Base-by-base conservation (phyloP, 148 eudicot genomes). In the Rhododendron williamsianum region DNA sequence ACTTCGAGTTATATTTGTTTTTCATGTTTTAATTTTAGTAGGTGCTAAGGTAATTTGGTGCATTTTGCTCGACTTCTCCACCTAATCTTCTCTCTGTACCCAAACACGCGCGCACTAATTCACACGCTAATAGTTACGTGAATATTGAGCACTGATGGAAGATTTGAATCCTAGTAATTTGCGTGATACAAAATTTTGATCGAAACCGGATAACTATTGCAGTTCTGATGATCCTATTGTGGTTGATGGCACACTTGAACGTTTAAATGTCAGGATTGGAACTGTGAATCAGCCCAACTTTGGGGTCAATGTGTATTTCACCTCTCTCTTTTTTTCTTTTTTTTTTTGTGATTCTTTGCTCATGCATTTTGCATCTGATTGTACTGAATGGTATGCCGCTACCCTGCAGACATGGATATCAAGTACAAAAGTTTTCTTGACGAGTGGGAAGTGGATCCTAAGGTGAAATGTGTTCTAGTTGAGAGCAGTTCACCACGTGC, bases 381-480 rank as follows among this genome's bases (percentile, higher is more conserved):
- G 33, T 36, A 12, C 76, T 43, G 67, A 46, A 56, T 46, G 77
- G 48, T 41, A 35, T 78, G 58, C 65, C 9, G 49, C 54, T 78
- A 63, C 73, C 45, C 12, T 91, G 93, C 94, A 95, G 99, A 95
- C 87, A 96, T 96, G 99, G 97, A 94, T 86, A 85, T 91, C 6
- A 94, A 86, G 81, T 96, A 94, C 91, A 96, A 96, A 91, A 93
- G 89, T 86, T 94, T 90, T 86, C 98, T 96, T 83, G 98, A 96
- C 84, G 89, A 95, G 83, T 96, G 99, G 98, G 98, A 96, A 90
- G 92, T 87, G 79, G 98, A 96, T 81, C 96, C 98, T 33, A 94
- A 87, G 58, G 99, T 96, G 84, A 96, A 96, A 88, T 96, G 98
- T 86, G 97, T 96, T 81, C 65, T 95, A 78, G 90, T 94, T 84